phyloP scores from a whole-genome alignment of 371 early-diverging fungal genomes.

The Mortierella polycephala region DNA sequence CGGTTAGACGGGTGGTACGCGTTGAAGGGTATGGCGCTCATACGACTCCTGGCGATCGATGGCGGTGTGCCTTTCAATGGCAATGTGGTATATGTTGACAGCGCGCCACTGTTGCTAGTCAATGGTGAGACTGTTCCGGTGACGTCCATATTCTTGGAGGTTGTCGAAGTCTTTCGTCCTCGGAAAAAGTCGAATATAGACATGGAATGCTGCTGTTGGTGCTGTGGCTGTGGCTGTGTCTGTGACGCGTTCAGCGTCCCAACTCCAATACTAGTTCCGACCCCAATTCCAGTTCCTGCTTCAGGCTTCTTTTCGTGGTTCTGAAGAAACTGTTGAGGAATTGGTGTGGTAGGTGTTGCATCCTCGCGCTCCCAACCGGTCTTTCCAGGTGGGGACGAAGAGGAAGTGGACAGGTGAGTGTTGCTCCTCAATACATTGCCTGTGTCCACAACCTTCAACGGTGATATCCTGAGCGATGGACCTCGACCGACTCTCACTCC shows the following conservation, averaged over 20 bases:
- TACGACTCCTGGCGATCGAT: constrained; percentile 20
- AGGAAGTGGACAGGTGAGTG: not conserved
- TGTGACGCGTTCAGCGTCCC: not conserved
- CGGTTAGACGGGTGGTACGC: no score
- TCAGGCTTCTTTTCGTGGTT: not conserved
- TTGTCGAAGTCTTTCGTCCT: constrained; percentile 17
- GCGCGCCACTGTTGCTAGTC: no score
- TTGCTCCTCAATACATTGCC: no score
- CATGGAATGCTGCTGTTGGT: constrained; percentile 9
- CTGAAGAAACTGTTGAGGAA: constrained; percentile 5
- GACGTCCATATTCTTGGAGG: constrained; percentile 2
- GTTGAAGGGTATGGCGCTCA: not conserved
- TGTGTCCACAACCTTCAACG: no score
- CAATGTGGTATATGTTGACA: no score
- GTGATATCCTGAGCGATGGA: no score
- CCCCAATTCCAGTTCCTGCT: not conserved
- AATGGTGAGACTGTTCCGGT: no score
- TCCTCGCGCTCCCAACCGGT: constrained; percentile 40
- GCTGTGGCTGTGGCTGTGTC: constrained; percentile 8
- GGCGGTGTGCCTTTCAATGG: constrained; percentile 15
- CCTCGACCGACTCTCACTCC: no score
- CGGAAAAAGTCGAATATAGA: constrained; percentile 42
- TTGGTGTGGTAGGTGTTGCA: constrained; percentile 14
- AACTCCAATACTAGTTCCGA: not conserved
- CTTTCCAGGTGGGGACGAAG: constrained; percentile 2